Percentiles rank a stretch among this genome's conserved stretches.
Conservation (phyloP, 768 basidiomycete species). For the Mycena leptocephala region DNA sequence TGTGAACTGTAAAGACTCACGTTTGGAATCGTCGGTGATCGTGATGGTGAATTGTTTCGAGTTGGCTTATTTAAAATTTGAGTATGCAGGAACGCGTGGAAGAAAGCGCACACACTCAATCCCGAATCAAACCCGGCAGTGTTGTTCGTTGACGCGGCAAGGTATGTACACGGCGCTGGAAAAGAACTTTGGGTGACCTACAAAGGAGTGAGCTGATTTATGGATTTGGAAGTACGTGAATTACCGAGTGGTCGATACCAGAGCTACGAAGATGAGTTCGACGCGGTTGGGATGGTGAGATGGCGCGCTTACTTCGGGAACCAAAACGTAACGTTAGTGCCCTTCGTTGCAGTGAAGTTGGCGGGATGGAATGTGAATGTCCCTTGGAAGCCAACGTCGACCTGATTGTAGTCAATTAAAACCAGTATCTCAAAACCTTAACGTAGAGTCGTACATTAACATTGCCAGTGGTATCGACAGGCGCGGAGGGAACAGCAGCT, state of each 20-base stretch:
- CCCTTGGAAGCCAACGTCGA: constrained; percentile 60
- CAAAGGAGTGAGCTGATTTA: background rate
- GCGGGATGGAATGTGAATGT: constrained; percentile 60
- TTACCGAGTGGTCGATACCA: constrained; percentile 60
- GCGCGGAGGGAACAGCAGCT: constrained; percentile 55
- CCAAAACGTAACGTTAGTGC: constrained; percentile 69
- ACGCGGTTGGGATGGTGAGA: background rate
- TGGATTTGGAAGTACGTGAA: background rate
- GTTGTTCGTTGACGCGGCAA: constrained; percentile 55
- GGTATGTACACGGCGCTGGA: constrained; percentile 65
- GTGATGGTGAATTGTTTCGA: constrained; percentile 62
- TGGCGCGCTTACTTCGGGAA: constrained; percentile 60
- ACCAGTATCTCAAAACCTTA: background rate
- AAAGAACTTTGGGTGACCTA: constrained; percentile 71
- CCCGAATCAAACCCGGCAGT: constrained; percentile 72
- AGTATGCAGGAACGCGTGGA: background rate
- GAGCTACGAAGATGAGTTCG: constrained; percentile 46
- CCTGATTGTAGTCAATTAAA: constrained; percentile 42
- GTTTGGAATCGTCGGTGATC: constrained; percentile 63
- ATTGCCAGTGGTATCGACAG: constrained; percentile 52
- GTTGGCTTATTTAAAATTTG: constrained; percentile 16
- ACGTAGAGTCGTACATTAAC: constrained; percentile 51
- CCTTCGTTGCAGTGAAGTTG: constrained; percentile 64
- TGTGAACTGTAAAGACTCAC: constrained; percentile 48
- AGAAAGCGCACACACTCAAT: constrained; percentile 41